Evolutionary conservation across 768 basidiomycete species (phyloP).

Genomic region (Mrakia frigida): DNA sequence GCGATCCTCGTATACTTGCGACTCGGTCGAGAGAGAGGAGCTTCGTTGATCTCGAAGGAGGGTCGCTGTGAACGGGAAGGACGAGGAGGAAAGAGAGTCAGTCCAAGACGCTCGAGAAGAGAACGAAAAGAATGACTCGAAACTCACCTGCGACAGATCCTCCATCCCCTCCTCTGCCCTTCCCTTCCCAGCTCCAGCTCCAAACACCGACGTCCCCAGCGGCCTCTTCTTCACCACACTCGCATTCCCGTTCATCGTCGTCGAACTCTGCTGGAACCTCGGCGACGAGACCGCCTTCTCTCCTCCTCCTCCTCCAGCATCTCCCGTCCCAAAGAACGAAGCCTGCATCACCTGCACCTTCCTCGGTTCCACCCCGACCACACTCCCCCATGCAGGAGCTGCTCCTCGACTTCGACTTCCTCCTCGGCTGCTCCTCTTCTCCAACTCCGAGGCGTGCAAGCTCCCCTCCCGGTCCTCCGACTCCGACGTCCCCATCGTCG

Average conservation of each 20-base stretch:
- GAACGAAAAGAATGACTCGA: not conserved
- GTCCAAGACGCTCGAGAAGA: not conserved
- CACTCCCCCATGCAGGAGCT: conserved; percentile 55
- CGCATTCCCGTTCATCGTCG: not conserved
- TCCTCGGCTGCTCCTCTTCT: conserved; percentile 24
- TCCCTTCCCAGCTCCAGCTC: not conserved
- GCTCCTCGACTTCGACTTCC: not conserved
- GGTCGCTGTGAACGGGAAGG: conserved; percentile 54
- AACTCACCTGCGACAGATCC: not conserved
- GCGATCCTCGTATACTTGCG: conserved; percentile 75
- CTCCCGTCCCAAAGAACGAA: conserved; percentile 56
- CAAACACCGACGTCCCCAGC: not conserved
- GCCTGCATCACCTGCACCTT: conserved; percentile 92
- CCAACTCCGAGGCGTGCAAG: conserved; percentile 18
- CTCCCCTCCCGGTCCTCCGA: conserved; percentile 33
- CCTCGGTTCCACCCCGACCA: conserved; percentile 72
- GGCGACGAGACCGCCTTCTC: not conserved
- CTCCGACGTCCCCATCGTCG: conserved; percentile 30
- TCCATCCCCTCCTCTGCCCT: not conserved
- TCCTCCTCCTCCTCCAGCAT: not conserved
- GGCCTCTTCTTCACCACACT: conserved; percentile 32
- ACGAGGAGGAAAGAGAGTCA: not conserved
- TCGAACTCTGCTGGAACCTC: conserved; percentile 4
- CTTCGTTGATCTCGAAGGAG: conserved; percentile 68
- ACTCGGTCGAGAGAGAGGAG: conserved; percentile 64